Base-by-base conservation (phyloP, 495 filamentous ascomycete species). In the Tuber brumale region DNA sequence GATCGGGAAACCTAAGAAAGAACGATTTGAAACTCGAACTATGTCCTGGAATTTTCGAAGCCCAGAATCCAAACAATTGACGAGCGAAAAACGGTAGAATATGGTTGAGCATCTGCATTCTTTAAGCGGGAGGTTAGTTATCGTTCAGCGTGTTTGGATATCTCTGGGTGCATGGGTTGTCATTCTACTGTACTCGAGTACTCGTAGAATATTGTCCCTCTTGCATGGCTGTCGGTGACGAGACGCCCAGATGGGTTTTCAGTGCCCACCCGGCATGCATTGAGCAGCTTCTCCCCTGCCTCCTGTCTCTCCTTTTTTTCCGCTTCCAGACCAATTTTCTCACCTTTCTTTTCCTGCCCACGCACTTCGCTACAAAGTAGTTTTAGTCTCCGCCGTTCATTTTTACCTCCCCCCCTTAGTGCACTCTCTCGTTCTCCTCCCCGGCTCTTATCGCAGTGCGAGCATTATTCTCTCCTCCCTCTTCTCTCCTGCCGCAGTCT, bases 241-340 rank as follows among this genome's bases (percentile, higher is more conserved):
- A 76, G 35, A 72, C 71, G n/a, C 79, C 57, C 39, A 70, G 72
- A 70, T 74, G 80, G 27, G 80, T 45, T 43, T 77, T 84, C 61
- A 81, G 79, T 4, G 80, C 72, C 74, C 75, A 77, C 72, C 74
- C 70, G 61, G 44, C 73, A 72, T 70, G 42, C 73, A 76, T 69
- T 46, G 70, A 75, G 45, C 75, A 73, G 77, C 78, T 82, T 79
- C 82, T 83, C 79, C 77, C 79, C 75, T 82, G 72, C 42, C 44
- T 81, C 79, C 78, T 77, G 74, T 74, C 48, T 69, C 74, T 80
- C 75, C 72, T 41, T 71, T 72, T 72, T 72, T 79, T 75, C 72
- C 72, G 75, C 51, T 69, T 70, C 44, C 61, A 69, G 46, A 45
- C 84, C 82, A 61, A 80, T 83, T 82, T 74, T 83, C 83, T 74